Evolutionary conservation across 164 flowering plant genomes (phyloP).

Genomic region (Euptelea pleiosperma): DNA sequence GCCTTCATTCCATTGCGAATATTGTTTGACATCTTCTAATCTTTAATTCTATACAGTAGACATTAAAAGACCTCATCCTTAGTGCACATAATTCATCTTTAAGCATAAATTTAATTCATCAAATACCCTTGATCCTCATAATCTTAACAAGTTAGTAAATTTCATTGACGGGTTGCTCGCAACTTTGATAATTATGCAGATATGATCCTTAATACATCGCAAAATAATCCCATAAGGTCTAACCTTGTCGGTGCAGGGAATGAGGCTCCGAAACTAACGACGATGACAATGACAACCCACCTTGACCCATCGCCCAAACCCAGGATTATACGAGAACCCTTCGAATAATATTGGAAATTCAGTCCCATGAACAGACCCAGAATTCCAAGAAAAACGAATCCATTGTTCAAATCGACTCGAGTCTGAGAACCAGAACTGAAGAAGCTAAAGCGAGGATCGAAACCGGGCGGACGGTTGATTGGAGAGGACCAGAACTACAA

Average conservation of each 20-base stretch:
- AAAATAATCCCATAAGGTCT: not conserved
- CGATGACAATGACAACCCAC: slow-evolving; percentile 30
- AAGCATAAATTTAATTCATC: too few relatives aligned
- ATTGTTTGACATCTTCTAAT: too few relatives aligned
- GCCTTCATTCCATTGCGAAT: too few relatives aligned
- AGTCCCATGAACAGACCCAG: slow-evolving; percentile 13
- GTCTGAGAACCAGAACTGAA: slow-evolving; percentile 17
- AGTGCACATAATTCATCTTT: too few relatives aligned
- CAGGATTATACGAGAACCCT: slow-evolving; percentile 16
- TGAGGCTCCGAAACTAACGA: slow-evolving; percentile 53
- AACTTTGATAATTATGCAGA: not conserved
- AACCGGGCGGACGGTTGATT: slow-evolving; percentile 79
- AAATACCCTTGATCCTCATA: too few relatives aligned
- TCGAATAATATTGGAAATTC: slow-evolving; percentile 3
- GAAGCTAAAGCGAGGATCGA: slow-evolving; percentile 10
- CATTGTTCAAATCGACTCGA: slow-evolving; percentile 12
- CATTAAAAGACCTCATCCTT: too few relatives aligned
- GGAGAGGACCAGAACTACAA: slow-evolving; percentile 72
- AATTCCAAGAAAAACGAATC: slow-evolving; percentile 25
- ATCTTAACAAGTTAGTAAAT: too few relatives aligned
- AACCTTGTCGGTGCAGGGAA: slow-evolving; percentile 69
- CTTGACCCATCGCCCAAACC: slow-evolving; percentile 17
- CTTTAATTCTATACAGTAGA: too few relatives aligned
- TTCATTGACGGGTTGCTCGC: too few relatives aligned
- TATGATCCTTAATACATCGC: too few relatives aligned